phyloP scores from a whole-genome alignment of 495 filamentous ascomycete species.

The Neurospora sp. region DNA sequence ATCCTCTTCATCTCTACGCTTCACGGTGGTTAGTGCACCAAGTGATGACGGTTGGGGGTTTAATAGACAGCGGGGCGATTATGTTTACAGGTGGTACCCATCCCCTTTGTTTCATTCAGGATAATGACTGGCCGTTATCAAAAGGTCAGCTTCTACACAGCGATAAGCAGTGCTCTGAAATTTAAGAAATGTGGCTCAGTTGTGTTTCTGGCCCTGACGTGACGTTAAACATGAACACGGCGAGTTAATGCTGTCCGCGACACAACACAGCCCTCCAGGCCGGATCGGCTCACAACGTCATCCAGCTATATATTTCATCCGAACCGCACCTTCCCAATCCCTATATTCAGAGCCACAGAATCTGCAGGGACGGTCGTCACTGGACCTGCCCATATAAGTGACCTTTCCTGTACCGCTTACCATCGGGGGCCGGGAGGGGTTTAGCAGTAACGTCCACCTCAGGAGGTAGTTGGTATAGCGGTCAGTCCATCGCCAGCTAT shows the following conservation, averaged over 20 bases:
- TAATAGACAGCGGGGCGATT: not conserved
- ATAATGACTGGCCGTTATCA: not conserved
- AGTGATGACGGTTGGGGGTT: not conserved
- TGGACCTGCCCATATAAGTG: not conserved
- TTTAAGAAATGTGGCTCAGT: not conserved
- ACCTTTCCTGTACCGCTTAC: not conserved
- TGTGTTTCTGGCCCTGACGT: not conserved
- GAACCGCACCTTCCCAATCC: not conserved
- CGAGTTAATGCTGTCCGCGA: not conserved
- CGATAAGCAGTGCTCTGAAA: not conserved
- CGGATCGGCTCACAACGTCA: not conserved
- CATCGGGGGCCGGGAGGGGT: not conserved
- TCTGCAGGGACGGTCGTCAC: not conserved
- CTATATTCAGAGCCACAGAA: not conserved
- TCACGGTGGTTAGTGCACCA: conserved; percentile 67
- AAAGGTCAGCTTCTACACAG: not conserved
- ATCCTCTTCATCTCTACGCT: conserved; percentile 97
- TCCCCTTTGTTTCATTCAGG: not conserved
- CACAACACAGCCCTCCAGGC: not conserved
- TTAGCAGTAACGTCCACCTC: not conserved
- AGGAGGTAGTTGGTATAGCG: not conserved
- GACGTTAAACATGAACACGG: not conserved
- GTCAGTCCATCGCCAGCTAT: not conserved
- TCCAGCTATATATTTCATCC: not conserved
- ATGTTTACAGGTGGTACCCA: not conserved